phyloP scores from a whole-genome alignment of 1,284 basidiomycete genomes.

The Puccinia triticina region DNA sequence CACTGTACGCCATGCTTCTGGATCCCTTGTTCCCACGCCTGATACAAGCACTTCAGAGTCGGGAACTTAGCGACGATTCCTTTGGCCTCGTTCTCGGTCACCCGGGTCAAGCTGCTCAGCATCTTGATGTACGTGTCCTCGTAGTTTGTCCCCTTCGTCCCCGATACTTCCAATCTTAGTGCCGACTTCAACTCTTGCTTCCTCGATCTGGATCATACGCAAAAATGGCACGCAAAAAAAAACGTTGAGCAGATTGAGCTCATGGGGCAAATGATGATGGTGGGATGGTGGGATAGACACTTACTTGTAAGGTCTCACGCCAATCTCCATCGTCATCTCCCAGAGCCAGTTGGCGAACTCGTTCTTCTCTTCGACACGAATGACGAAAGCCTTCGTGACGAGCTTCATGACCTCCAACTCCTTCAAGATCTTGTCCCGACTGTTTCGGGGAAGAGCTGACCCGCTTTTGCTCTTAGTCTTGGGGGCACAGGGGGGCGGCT shows the following conservation, averaged over 20 bases:
- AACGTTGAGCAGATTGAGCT: too few relatives aligned
- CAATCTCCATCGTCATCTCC: constrained; percentile 45
- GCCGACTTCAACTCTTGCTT: constrained; percentile 45
- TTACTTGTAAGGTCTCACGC: constrained; percentile 42
- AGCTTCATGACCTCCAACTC: constrained; percentile 44
- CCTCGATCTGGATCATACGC: neutral
- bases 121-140: constrained; percentile 46
- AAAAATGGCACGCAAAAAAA: neutral
- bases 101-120: constrained; percentile 31
- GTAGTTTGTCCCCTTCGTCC: constrained; percentile 21
- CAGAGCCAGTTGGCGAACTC: constrained; percentile 44
- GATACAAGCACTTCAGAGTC: constrained; percentile 24
- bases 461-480: neutral
- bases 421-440: constrained; percentile 26
- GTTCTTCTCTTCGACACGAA: constrained; percentile 30
- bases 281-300: neutral
- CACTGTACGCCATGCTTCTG: neutral
- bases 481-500: neutral
- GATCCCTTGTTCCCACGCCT: constrained; percentile 23
- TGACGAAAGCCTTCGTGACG: constrained; percentile 21
- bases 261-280: too few relatives aligned
- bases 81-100: constrained; percentile 43
- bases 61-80: constrained; percentile 36
- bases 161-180: constrained; percentile 19
- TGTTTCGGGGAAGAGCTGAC: neutral